Conservation (phyloP, 1,284 basidiomycete species). For the Takashimella koratensis region DNA sequence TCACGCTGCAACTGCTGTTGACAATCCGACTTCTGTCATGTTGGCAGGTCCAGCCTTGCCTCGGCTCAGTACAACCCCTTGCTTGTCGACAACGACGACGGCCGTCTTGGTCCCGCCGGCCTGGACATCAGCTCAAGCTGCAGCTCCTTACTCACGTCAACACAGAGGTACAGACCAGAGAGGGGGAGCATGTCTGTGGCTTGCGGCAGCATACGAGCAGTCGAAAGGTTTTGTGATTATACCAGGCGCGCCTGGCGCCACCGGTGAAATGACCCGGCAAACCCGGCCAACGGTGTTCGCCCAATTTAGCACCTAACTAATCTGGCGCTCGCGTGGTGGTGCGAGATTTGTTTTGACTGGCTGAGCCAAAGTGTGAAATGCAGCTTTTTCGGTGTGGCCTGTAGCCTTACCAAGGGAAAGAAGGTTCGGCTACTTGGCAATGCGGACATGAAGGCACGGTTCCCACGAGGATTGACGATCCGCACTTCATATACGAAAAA, state of each 20-base stretch:
- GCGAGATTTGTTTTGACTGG: too few relatives aligned
- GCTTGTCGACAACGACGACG: conserved; percentile 58
- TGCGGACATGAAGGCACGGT: too few relatives aligned
- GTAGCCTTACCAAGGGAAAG: too few relatives aligned
- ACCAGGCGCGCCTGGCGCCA: background rate
- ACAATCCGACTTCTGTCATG: conserved; percentile 56
- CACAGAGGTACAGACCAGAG: background rate
- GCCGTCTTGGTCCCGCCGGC: conserved; percentile 72
- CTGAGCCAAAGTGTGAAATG: too few relatives aligned
- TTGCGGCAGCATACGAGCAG: background rate
- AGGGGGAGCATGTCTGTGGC: background rate
- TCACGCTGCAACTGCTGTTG: conserved; percentile 35
- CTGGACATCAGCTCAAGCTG: conserved; percentile 4
- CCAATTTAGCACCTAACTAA: too few relatives aligned
- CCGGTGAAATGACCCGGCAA: background rate
- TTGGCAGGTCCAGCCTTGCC: conserved; percentile 65
- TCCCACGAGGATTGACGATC: too few relatives aligned
- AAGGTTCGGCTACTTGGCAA: too few relatives aligned
- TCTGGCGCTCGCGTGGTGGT: too few relatives aligned
- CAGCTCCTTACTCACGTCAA: conserved; percentile 4
- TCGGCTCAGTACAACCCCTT: conserved; percentile 60
- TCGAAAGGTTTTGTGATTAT: background rate
- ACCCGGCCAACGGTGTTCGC: background rate
- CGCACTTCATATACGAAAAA: too few relatives aligned
- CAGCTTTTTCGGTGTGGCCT: too few relatives aligned